Evolutionary conservation across 495 filamentous ascomycete genomes (phyloP).

Genomic region (Tetracladium marchalianum): DNA sequence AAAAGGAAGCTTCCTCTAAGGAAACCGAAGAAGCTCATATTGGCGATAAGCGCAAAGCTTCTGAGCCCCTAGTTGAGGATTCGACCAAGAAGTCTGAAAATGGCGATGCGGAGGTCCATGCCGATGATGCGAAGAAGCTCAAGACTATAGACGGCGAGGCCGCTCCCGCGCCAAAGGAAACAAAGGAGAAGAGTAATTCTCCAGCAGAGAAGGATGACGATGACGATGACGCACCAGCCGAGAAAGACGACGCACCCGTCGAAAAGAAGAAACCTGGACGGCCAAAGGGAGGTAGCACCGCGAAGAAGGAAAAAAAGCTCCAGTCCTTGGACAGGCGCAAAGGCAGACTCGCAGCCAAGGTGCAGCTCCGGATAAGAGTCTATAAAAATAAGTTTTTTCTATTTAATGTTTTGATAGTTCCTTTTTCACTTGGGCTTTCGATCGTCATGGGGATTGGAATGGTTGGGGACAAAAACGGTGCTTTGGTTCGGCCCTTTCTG

Average conservation of each 20-base stretch:
- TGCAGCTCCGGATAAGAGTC: neutral
- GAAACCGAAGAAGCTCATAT: conserved; percentile 3
- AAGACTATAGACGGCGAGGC: conserved; percentile 11
- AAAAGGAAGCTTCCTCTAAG: neutral
- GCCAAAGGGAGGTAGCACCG: neutral
- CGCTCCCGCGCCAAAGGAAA: conserved; percentile 6
- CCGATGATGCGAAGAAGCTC: conserved; percentile 16
- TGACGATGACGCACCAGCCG: conserved; percentile 4
- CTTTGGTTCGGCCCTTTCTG: too few relatives aligned
- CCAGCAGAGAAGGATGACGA: conserved; percentile 5
- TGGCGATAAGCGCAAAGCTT: conserved; percentile 18
- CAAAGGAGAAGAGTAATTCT: neutral
- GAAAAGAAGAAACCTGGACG: conserved; percentile 11
- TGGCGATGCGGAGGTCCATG: neutral
- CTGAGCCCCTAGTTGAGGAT: conserved; percentile 3
- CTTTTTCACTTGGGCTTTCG: too few relatives aligned
- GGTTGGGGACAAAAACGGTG: too few relatives aligned
- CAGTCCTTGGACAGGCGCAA: conserved; percentile 10
- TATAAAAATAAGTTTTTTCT: neutral
- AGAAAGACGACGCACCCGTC: neutral
- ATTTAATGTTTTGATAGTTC: too few relatives aligned
- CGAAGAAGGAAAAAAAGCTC: conserved; percentile 17
- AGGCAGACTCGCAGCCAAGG: conserved; percentile 20
- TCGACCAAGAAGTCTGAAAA: neutral
- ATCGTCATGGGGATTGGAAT: too few relatives aligned